Percentiles rank a stretch among this genome's conserved stretches.
These are phyloP conservation scores for Geotrichum cucujoidarum DNA, from an alignment of 1,139 yeast species.

Conservation along the genomic window DNA sequence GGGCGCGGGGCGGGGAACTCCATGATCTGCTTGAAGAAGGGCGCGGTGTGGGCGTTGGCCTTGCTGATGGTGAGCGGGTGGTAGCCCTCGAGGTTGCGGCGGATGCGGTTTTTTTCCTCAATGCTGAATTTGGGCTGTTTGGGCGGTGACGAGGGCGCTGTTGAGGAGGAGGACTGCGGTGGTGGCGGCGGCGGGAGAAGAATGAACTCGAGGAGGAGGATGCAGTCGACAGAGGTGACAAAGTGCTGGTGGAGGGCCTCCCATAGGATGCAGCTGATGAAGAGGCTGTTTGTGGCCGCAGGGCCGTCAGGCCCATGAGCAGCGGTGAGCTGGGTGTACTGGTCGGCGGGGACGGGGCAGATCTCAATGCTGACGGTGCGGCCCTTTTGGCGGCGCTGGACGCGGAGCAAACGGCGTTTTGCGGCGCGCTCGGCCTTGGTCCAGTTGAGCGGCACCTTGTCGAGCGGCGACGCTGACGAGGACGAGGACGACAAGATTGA, in stretches of 20 bases:
- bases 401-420: constrained; percentile 36
- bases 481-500: too few species aligned
- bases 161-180: too few species aligned
- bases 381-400: constrained; percentile 37
- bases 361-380: constrained; percentile 35
- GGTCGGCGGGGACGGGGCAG: constrained; percentile 32
- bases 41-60: constrained; percentile 41
- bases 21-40: constrained; percentile 59
- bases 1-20: constrained; percentile 63
- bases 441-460: constrained; percentile 29
- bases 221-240: constrained; percentile 65
- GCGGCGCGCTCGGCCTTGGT: constrained; percentile 34
- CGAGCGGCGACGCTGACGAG: background rate
- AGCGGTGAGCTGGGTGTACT: constrained; percentile 26
- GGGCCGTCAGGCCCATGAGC: background rate
- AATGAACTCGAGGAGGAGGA: constrained; percentile 53
- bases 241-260: constrained; percentile 46
- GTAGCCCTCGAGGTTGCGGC: constrained; percentile 62
- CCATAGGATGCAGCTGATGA: constrained; percentile 61
- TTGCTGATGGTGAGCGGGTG: constrained; percentile 60
- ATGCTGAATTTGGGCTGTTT: constrained; percentile 56
- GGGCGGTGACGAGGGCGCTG: too few species aligned
- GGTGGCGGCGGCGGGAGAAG: too few species aligned
- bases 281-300: constrained; percentile 27
- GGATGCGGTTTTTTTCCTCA: constrained; percentile 65